phyloP scores from a whole-genome alignment of 2,329 filamentous ascomycete genomes.

The Sclerotinia glacialis region DNA sequence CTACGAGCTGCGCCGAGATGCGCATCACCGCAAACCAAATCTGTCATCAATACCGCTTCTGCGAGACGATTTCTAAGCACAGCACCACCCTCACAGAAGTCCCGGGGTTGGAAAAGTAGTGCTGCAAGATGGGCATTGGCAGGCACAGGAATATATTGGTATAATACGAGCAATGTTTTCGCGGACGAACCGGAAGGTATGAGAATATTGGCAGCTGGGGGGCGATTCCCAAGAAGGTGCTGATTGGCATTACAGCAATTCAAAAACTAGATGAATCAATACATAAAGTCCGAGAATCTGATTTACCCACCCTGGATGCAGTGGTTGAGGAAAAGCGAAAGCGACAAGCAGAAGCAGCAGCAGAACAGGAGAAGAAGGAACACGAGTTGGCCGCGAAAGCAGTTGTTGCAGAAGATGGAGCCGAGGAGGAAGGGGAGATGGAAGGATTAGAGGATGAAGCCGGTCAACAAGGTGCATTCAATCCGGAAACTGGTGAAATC shows the following conservation, averaged over 20 bases:
- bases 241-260: slow-evolving; percentile 35
- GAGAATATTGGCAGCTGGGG: slow-evolving; percentile 38
- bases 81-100: slow-evolving; percentile 58
- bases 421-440: slow-evolving; percentile 39
- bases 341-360: slow-evolving; percentile 36
- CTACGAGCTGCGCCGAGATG: slow-evolving; percentile 34
- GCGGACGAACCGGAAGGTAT: slow-evolving; percentile 76
- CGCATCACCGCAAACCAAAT: slow-evolving; percentile 26
- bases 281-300: slow-evolving; percentile 45
- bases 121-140: slow-evolving; percentile 73
- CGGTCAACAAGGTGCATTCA: slow-evolving; percentile 85
- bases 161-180: slow-evolving; percentile 86
- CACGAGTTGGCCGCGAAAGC: slow-evolving; percentile 28
- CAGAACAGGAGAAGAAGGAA: slow-evolving; percentile 33
- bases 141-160: slow-evolving; percentile 79
- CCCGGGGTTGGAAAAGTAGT: slow-evolving; percentile 78
- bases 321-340: slow-evolving; percentile 61
- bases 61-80: slow-evolving; percentile 54
- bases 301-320: slow-evolving; percentile 63
- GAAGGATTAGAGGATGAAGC: slow-evolving; percentile 75
- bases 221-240: slow-evolving; percentile 17
- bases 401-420: slow-evolving; percentile 28
- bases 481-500: slow-evolving; percentile 97
- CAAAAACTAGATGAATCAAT: slow-evolving; percentile 41
- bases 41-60: slow-evolving; percentile 23